Conservation (phyloP, 106 monocot species). For the Hemerocallis citrina region DNA sequence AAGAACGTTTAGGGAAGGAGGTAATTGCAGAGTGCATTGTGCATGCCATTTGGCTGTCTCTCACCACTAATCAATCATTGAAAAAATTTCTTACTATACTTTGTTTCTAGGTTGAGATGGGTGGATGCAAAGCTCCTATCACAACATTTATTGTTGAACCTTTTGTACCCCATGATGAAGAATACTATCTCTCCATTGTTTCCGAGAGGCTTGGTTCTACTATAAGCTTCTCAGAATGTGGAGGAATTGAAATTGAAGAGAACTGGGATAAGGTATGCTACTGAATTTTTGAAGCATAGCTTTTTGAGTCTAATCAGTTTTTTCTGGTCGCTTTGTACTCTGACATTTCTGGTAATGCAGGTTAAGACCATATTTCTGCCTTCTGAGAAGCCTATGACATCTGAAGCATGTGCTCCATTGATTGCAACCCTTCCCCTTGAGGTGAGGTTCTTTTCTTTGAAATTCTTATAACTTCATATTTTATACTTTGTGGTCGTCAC, state of each 20-base stretch:
- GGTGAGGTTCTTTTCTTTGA: slow-evolving; percentile 23
- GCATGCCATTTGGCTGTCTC: background rate
- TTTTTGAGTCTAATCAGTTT: background rate
- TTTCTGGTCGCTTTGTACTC: background rate
- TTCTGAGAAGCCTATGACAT: slow-evolving; percentile 48
- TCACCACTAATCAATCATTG: background rate
- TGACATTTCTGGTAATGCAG: slow-evolving; percentile 2
- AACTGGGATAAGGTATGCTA: slow-evolving; percentile 70
- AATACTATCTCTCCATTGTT: slow-evolving; percentile 72
- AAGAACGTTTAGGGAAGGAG: slow-evolving; percentile 75
- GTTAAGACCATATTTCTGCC: slow-evolving; percentile 77
- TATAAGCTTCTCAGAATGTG: slow-evolving; percentile 84
- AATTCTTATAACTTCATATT: background rate
- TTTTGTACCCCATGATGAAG: slow-evolving; percentile 73
- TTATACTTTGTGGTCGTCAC: background rate
- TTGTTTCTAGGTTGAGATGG: slow-evolving; percentile 64
- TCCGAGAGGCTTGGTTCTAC: slow-evolving; percentile 84
- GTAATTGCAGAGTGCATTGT: slow-evolving; percentile 15
- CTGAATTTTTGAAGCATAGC: background rate
- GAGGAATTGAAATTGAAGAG: slow-evolving; percentile 90
- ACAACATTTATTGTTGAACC: slow-evolving; percentile 92
- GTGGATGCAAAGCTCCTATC: slow-evolving; percentile 88
- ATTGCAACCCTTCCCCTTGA: slow-evolving; percentile 85
- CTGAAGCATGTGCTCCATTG: slow-evolving; percentile 70
- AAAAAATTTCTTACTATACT: background rate